Percentiles rank a stretch among this genome's conserved stretches.
Conservation (phyloP, 495 filamentous ascomycete species). For the Clohesyomyces aquaticus region DNA sequence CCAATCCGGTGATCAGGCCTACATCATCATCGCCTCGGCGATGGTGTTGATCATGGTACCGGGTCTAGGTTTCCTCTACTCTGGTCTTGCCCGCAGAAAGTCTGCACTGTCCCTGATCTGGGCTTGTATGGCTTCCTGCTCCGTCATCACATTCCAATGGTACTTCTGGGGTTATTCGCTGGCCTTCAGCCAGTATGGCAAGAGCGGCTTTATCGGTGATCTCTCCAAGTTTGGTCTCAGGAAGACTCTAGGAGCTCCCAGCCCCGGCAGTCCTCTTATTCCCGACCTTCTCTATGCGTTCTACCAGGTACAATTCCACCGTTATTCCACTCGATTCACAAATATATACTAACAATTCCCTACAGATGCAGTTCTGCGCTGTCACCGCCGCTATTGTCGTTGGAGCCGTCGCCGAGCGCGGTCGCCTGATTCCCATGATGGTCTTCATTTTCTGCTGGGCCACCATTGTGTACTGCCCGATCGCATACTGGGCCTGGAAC, state of each 20-base stretch:
- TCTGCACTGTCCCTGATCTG: conserved; percentile 72
- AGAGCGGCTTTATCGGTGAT: conserved; percentile 70
- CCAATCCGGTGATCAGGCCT: conserved; percentile 73
- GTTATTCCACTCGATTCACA: neutral
- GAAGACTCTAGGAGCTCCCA: conserved; percentile 65
- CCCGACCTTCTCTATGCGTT: conserved; percentile 68
- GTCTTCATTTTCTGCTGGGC: conserved; percentile 96
- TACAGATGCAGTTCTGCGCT: conserved; percentile 91
- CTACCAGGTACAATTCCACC: conserved; percentile 62
- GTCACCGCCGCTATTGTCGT: conserved; percentile 92
- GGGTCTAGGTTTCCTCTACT: conserved; percentile 72
- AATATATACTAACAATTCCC: conserved; percentile 15
- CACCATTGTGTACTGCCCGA: conserved; percentile 93
- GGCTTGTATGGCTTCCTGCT: conserved; percentile 67
- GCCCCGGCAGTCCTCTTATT: conserved; percentile 65
- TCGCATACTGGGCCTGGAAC: conserved; percentile 97
- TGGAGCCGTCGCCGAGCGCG: conserved; percentile 90
- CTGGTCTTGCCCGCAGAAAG: conserved; percentile 66
- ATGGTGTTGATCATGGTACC: conserved; percentile 95
- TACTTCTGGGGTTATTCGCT: conserved; percentile 77
- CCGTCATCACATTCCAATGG: conserved; percentile 73
- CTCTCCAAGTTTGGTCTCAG: conserved; percentile 67
- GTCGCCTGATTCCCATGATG: conserved; percentile 91
- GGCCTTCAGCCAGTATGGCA: conserved; percentile 66
- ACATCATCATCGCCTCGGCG: conserved; percentile 86